Evolutionary conservation across 2,329 filamentous ascomycete species (phyloP).

Genomic region (Alternaria arborescens): DNA sequence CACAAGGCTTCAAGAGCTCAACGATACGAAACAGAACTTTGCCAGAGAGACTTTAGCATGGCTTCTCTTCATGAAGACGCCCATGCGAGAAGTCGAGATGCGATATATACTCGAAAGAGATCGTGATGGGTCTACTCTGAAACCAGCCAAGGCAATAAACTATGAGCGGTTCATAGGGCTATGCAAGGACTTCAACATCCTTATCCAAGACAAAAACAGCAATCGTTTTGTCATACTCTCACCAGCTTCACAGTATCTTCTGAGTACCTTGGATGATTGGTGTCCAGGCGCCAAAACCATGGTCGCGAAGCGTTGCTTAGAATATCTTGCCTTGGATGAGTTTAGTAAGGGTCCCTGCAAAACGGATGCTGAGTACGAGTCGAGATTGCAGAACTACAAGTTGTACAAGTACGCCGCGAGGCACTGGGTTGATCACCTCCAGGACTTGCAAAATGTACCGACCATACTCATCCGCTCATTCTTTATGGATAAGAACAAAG

Average conservation of each 20-base stretch:
- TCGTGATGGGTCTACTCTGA: too few species aligned
- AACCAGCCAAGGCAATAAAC: too few species aligned
- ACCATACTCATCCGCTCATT: background rate
- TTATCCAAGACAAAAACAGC: too few species aligned
- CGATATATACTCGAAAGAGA: too few species aligned
- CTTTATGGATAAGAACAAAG: background rate
- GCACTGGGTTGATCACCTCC: background rate
- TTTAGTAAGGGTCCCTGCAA: background rate
- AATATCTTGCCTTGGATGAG: background rate
- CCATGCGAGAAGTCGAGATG: too few species aligned
- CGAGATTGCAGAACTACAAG: background rate
- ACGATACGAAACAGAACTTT: too few species aligned
- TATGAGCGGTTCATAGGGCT: too few species aligned
- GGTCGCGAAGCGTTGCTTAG: background rate
- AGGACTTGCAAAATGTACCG: background rate
- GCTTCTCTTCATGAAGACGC: too few species aligned
- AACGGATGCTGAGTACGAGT: background rate
- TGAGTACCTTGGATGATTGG: background rate
- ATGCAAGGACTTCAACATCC: too few species aligned
- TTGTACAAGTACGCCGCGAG: background rate
- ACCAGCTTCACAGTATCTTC: background rate
- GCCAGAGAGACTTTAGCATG: accelerated
- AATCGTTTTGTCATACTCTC: too few species aligned
- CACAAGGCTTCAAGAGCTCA: too few species aligned
- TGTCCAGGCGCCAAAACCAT: background rate